These are phyloP conservation scores for Camelina hispida DNA, from an alignment of 345 rosid genomes.

Conservation along the genomic window DNA sequence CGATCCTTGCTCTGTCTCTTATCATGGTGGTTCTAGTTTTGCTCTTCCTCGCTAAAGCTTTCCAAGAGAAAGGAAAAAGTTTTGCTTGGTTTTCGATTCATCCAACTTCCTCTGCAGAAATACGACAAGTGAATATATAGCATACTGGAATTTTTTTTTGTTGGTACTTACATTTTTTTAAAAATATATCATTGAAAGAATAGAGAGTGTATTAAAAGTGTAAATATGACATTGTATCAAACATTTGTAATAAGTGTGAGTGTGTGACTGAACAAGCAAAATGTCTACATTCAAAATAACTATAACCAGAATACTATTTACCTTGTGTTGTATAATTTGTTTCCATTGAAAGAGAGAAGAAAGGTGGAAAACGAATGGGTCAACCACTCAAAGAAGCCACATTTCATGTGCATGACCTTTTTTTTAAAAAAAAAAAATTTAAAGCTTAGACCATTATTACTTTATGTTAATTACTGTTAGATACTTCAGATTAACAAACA, in stretches of 20 bases:
- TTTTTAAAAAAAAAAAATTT: background rate
- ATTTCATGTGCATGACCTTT: constrained; percentile 20
- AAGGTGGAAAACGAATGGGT: constrained; percentile 17
- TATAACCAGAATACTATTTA: background rate
- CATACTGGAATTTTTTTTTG: background rate
- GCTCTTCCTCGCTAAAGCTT: constrained; percentile 51
- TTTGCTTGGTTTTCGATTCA: constrained; percentile 51
- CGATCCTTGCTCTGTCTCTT: constrained; percentile 57
- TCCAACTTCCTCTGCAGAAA: constrained; percentile 29
- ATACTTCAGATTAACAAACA: background rate
- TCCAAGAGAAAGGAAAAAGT: constrained; percentile 52
- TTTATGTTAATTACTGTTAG: background rate
- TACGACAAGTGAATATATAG: constrained; percentile 23
- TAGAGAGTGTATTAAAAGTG: constrained; percentile 9
- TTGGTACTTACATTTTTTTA: background rate
- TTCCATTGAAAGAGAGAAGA: too few relatives aligned
- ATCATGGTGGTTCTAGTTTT: constrained; percentile 53
- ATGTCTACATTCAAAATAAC: background rate
- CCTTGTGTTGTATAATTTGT: too few relatives aligned
- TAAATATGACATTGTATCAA: constrained; percentile 37
- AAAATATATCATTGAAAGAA: background rate
- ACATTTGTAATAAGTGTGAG: constrained; percentile 35
- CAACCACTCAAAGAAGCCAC: constrained; percentile 30
- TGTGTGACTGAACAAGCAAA: constrained; percentile 15
- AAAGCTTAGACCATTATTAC: background rate